Base-by-base conservation (phyloP, 768 basidiomycete species). In the Gautieria morchelliformis region DNA sequence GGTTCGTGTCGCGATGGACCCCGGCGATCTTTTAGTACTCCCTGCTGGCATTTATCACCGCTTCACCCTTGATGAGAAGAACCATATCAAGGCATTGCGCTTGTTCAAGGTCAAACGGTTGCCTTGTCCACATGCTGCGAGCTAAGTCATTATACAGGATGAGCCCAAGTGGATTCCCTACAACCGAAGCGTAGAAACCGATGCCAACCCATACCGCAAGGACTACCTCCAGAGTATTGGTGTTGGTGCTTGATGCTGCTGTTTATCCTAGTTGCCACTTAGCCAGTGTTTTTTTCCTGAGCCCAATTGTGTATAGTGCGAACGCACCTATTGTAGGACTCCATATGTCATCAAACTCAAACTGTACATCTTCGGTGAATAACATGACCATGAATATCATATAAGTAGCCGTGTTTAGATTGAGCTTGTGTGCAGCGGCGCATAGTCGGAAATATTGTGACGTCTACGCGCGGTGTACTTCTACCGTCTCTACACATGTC, bases 21-120 rank as follows among this genome's bases (percentile, higher is more conserved):
- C 85, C 4, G 90, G 92, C 1, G 94, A 96, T 66, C 78, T 97
- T 49, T 70, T 96, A 53, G 83, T 96, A 53, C 70, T 97, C 42
- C 94, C 94, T 1, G 81, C 89, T 17, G 93, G 92, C 0, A 92
- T 94, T 63, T 96, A 93, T 69, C 94, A 97, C 71, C 86, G 93
- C 41, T 97, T 96, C 74, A 94, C 90, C 0, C 81, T 96, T 15
- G 92, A 95, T 66, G 78, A 82, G 60, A 71, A 66, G 51, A 81
- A 96, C 69, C 72, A 72, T 35, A 84, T 93, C 71, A 81, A 83
- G 63, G 87, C 87, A 0, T 74, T 93, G 68, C 78, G 93, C 8
- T 74, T 96, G 53, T 96, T 94, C 82, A 82, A 93, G 80, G 90
- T 83, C 58, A 35, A 71, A 60, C 22, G 19, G 19, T 24, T 30